Evolutionary conservation across 2,329 filamentous ascomycete species (phyloP).

Genomic region (Exophiala spinifera): DNA sequence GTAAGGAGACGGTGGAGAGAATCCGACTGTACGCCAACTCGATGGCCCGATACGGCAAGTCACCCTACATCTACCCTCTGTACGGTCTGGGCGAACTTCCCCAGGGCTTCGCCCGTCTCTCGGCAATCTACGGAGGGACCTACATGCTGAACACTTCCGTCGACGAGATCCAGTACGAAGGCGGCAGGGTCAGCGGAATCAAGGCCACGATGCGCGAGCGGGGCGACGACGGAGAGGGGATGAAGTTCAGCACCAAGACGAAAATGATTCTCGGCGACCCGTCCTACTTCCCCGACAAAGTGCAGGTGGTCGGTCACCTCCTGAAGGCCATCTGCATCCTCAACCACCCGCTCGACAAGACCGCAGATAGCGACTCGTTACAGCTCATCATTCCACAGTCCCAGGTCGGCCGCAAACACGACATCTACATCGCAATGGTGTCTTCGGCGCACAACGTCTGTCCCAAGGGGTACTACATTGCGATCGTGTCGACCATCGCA

Average conservation of each 20-base stretch:
- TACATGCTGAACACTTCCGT: slow-evolving; percentile 98
- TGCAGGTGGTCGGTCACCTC: slow-evolving; percentile 81
- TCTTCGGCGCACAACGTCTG: slow-evolving; percentile 96
- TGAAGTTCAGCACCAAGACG: slow-evolving; percentile 95
- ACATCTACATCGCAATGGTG: slow-evolving; percentile 95
- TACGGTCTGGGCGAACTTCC: slow-evolving; percentile 97
- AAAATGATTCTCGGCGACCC: slow-evolving; percentile 96
- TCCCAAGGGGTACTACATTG: slow-evolving; percentile 98
- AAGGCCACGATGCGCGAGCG: slow-evolving; percentile 93
- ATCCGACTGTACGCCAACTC: slow-evolving; percentile 97
- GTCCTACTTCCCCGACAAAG: slow-evolving; percentile 91
- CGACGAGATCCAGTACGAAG: slow-evolving; percentile 83
- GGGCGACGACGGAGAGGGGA: slow-evolving; percentile 67
- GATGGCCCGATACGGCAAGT: slow-evolving; percentile 95
- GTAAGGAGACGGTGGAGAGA: slow-evolving; percentile 82
- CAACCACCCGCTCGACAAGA: slow-evolving; percentile 89
- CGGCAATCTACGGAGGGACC: slow-evolving; percentile 96
- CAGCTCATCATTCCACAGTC: slow-evolving; percentile 98
- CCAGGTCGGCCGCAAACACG: slow-evolving; percentile 94
- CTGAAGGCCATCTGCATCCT: slow-evolving; percentile 96
- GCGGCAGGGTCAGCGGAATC: slow-evolving; percentile 85
- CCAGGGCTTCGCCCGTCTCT: slow-evolving; percentile 94
- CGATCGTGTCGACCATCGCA: slow-evolving; percentile 95
- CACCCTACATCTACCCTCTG: slow-evolving; percentile 97
- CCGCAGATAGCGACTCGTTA: slow-evolving; percentile 80